Percentiles rank a stretch among this genome's conserved stretches.
Conservation (phyloP, 495 filamentous ascomycete genomes). For the Daldinia caldariorum region DNA sequence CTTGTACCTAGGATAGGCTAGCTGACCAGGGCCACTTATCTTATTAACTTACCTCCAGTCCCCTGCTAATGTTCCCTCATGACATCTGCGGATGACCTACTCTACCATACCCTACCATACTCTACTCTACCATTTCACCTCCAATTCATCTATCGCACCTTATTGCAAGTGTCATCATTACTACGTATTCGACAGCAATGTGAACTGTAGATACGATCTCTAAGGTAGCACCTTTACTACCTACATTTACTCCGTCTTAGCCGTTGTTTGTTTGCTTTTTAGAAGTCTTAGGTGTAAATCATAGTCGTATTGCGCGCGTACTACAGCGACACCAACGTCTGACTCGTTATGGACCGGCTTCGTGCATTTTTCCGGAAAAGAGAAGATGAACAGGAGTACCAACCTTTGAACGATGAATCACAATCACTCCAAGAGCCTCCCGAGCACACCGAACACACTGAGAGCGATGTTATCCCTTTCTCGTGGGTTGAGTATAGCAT, state of each 20-base stretch:
- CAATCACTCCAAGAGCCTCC: conserved; percentile 42
- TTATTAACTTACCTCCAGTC: conserved; percentile 1
- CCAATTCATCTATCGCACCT: conserved; percentile 11
- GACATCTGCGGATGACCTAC: conserved; percentile 35
- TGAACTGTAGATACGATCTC: conserved; percentile 15
- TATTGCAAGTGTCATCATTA: conserved; percentile 6
- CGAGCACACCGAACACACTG: conserved; percentile 29
- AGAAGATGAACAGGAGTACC: conserved; percentile 64
- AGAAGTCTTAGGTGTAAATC: conserved; percentile 17
- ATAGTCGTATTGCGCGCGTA: not conserved
- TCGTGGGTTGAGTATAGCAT: conserved; percentile 84
- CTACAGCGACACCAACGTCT: conserved; percentile 3
- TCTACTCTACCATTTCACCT: conserved; percentile 10
- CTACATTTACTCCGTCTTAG: conserved; percentile 8
- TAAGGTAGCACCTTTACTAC: conserved; percentile 30
- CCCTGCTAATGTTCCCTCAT: conserved; percentile 28
- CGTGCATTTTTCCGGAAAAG: conserved; percentile 56
- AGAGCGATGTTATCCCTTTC: conserved; percentile 59
- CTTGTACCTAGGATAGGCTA: conserved; percentile 8
- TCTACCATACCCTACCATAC: conserved; percentile 4
- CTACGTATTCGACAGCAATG: conserved; percentile 27
- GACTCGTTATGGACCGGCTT: conserved; percentile 57
- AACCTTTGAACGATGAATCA: conserved; percentile 62
- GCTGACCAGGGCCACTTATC: conserved; percentile 10
- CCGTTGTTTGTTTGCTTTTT: conserved; percentile 5